These are phyloP conservation scores for Fraxinus dipetala DNA, from an alignment of 305 asterid species.

Conservation along the genomic window DNA sequence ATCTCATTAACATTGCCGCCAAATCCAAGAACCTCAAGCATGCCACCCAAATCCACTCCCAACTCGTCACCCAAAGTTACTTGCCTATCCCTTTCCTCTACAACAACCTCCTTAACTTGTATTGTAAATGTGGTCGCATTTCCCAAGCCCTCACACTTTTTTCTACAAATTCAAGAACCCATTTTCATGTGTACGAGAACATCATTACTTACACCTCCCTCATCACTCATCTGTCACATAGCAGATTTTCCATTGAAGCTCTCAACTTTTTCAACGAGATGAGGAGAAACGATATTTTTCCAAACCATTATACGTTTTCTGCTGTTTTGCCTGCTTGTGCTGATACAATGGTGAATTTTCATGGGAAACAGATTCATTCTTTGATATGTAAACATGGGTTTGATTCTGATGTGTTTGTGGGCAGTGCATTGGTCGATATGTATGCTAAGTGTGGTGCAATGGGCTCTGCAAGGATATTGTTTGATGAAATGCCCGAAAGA, in stretches of 20 bases:
- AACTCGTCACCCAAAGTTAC: constrained; percentile 35
- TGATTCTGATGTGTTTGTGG: constrained; percentile 40
- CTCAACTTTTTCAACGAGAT: constrained; percentile 37
- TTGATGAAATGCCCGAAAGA: constrained; percentile 54
- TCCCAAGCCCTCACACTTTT: constrained; percentile 34
- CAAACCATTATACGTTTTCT: constrained; percentile 45
- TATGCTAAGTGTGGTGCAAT: constrained; percentile 41
- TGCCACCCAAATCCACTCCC: constrained; percentile 50
- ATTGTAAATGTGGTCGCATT: constrained; percentile 40
- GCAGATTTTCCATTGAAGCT: constrained; percentile 34
- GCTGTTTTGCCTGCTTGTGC: constrained; percentile 48
- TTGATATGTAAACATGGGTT: constrained; percentile 38
- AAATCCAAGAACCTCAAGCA: constrained; percentile 27
- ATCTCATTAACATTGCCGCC: constrained; percentile 27
- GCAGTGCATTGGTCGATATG: constrained; percentile 54
- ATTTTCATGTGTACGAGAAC: constrained; percentile 29
- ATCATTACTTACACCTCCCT: constrained; percentile 48
- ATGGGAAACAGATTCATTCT: constrained; percentile 46
- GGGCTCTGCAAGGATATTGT: constrained; percentile 30
- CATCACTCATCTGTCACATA: constrained; percentile 41
- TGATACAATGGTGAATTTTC: constrained; percentile 10
- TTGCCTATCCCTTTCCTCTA: constrained; percentile 34
- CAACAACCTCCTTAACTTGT: constrained; percentile 45
- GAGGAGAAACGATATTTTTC: constrained; percentile 40
- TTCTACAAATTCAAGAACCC: constrained; percentile 30